A percentile compares a stretch with the other conserved stretches of the same genome.
Evolutionary conservation across 352 stramenopile species (phyloP).

Genomic region (Phytophthora cactorum): DNA sequence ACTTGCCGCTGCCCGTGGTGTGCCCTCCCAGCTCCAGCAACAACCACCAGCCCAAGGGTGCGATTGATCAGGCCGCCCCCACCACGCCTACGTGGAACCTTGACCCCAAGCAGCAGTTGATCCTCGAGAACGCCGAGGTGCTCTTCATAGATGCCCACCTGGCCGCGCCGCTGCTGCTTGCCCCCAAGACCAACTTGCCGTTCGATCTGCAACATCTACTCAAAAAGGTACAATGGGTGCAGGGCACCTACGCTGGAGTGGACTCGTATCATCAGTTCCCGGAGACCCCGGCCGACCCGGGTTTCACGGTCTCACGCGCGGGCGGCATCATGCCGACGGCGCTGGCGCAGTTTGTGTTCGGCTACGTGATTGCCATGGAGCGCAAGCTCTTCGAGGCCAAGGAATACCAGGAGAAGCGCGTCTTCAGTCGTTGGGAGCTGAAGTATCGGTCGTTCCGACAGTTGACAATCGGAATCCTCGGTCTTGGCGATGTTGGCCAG

Average conservation of each 20-base stretch:
- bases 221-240: constrained; percentile 57
- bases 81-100: constrained; percentile 30
- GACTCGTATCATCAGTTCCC: constrained; percentile 50
- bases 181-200: constrained; percentile 39
- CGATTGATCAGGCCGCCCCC: not conserved
- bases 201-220: constrained; percentile 48
- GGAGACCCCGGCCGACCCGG: constrained; percentile 21
- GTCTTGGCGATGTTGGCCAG: constrained; percentile 66
- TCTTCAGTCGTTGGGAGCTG: constrained; percentile 44
- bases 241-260: constrained; percentile 60
- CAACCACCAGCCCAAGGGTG: constrained; percentile 30
- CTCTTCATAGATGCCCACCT: constrained; percentile 45
- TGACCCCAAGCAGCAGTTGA: constrained; percentile 27
- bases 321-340: constrained; percentile 61
- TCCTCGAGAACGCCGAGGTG: constrained; percentile 37
- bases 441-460: constrained; percentile 48
- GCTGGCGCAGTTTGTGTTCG: constrained; percentile 57
- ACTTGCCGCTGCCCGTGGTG: constrained; percentile 39
- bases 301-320: constrained; percentile 55
- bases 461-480: constrained; percentile 64
- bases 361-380: constrained; percentile 51
- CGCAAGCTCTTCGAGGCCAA: constrained; percentile 52
- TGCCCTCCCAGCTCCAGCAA: constrained; percentile 29
- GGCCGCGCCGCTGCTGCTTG: constrained; percentile 43
- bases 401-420: constrained; percentile 35